phyloP scores from a whole-genome alignment of 192 early-diverging fungal species.

The Diversispora eburnea region DNA sequence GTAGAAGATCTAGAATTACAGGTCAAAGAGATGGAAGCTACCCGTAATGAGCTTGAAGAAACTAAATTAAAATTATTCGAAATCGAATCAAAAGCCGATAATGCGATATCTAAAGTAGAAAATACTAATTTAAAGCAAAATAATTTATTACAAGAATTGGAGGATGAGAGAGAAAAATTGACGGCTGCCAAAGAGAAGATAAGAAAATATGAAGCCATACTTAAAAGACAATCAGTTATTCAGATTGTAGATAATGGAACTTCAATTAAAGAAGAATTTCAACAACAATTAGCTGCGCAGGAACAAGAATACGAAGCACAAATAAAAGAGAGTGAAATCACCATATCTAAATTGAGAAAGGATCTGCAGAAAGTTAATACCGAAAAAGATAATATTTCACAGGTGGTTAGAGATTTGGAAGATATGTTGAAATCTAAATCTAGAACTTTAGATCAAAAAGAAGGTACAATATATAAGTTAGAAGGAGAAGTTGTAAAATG shows the following conservation, averaged over 20 bases:
- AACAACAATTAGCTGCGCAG: slow-evolving; percentile 30
- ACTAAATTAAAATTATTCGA: slow-evolving; percentile 33
- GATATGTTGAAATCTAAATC: slow-evolving; percentile 39
- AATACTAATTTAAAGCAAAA: slow-evolving; percentile 28
- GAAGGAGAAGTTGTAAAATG: slow-evolving; percentile 30
- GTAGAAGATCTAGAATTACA: not conserved
- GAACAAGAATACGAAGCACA: slow-evolving; percentile 29
- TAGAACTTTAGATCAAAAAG: slow-evolving; percentile 34
- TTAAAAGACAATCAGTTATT: slow-evolving; percentile 39
- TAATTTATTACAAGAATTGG: slow-evolving; percentile 32
- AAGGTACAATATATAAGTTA: slow-evolving; percentile 32
- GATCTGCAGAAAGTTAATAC: not conserved
- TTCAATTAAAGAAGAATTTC: slow-evolving; percentile 28
- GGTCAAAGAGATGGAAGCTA: slow-evolving; percentile 9
- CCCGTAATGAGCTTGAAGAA: slow-evolving; percentile 32
- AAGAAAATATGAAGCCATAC: slow-evolving; percentile 37
- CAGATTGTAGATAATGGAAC: slow-evolving; percentile 37
- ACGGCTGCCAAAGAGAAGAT: slow-evolving; percentile 30
- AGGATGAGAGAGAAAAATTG: slow-evolving; percentile 31
- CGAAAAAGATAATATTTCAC: slow-evolving; percentile 15
- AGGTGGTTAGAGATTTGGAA: slow-evolving; percentile 29
- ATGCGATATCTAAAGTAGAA: slow-evolving; percentile 19
- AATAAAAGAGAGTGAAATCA: slow-evolving; percentile 30
- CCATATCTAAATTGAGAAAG: slow-evolving; percentile 16
- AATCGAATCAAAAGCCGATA: slow-evolving; percentile 35